Evolutionary conservation across 495 filamentous ascomycete species (phyloP).

Genomic region (Hypoxylon intermedium): DNA sequence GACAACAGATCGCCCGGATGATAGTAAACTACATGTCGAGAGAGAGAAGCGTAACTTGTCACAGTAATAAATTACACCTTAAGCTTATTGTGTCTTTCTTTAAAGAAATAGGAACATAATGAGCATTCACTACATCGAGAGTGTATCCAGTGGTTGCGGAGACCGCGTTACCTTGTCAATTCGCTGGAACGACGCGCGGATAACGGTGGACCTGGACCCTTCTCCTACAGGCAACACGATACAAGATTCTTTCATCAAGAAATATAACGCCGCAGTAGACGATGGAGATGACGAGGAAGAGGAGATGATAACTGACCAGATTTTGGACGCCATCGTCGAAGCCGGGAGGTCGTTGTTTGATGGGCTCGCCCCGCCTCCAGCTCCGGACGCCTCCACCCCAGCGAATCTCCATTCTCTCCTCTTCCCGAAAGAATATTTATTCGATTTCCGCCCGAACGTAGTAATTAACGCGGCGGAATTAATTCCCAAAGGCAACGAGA

Average conservation of each 20-base stretch:
- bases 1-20: no score
- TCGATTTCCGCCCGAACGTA: conserved; percentile 7
- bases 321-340: conserved; percentile 18
- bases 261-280: conserved; percentile 12
- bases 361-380: conserved; percentile 10
- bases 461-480: conserved; percentile 6
- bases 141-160: conserved; percentile 16
- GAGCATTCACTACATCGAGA: conserved; percentile 10
- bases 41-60: no score
- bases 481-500: background rate
- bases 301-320: conserved; percentile 3
- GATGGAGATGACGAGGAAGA: conserved; percentile 9
- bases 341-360: conserved; percentile 11
- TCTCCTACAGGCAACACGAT: conserved; percentile 2
- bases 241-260: conserved; percentile 17
- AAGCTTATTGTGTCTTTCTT: no score
- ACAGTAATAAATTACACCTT: no score
- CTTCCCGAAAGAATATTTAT: conserved; percentile 16
- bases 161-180: conserved; percentile 19
- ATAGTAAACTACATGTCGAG: no score
- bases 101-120: no score
- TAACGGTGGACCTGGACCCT: conserved; percentile 15
- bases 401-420: conserved; percentile 19
- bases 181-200: conserved; percentile 16
- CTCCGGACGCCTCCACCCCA: background rate